A percentile compares a stretch with the other conserved stretches of the same genome.
Evolutionary conservation across 163 green algal genomes (phyloP).

Genomic region (Scenedesmus sp.): DNA sequence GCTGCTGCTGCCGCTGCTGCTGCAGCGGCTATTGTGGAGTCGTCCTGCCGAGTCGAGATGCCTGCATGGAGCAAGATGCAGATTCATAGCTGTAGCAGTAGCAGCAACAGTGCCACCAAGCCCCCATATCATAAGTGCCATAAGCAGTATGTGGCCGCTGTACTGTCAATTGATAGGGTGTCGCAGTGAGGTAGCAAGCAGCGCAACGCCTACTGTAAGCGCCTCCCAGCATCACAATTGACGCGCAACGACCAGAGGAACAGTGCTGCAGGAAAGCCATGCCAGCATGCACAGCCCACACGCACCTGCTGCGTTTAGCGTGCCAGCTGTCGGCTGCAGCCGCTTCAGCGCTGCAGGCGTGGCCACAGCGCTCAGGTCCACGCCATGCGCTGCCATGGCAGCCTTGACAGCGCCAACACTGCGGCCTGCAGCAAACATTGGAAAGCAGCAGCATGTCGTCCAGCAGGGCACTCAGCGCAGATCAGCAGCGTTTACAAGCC

Average conservation of each 20-base stretch:
- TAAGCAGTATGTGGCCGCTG: too few species aligned
- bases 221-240: too few species aligned
- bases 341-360: conserved; percentile 20
- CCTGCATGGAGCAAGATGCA: neutral
- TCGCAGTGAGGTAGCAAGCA: too few species aligned
- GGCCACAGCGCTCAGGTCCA: conserved; percentile 11
- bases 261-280: too few species aligned
- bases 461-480: neutral
- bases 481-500: neutral
- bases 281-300: too few species aligned
- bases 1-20: neutral
- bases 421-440: neutral
- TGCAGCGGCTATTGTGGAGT: neutral
- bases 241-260: too few species aligned
- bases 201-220: too few species aligned
- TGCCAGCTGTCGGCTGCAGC: conserved; percentile 37
- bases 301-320: conserved; percentile 34
- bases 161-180: too few species aligned
- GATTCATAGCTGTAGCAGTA: too few species aligned
- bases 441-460: neutral
- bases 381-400: conserved; percentile 25
- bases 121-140: too few species aligned
- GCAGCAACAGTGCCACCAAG: too few species aligned
- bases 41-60: neutral
- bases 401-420: neutral